Base-by-base conservation (phyloP, 2,329 filamentous ascomycete genomes). In the Exophiala sp. region DNA sequence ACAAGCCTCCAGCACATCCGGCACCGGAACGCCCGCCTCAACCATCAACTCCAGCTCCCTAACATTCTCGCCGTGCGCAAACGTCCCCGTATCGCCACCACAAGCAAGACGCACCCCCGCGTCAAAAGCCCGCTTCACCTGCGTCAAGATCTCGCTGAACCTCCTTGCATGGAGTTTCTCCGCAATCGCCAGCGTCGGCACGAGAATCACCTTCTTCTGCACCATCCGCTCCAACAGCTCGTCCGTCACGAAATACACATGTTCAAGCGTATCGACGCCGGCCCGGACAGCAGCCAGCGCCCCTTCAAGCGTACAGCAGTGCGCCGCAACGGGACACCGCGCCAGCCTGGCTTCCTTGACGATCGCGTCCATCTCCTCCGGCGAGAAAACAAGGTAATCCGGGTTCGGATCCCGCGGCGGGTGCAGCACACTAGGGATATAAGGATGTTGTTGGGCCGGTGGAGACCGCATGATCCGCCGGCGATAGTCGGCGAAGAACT, bases 41-140 rank as follows among this genome's bases (percentile, higher is more conserved):
- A 73, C 59, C 67, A 80, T 68, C n/a, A 80, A 63, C 61, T 80
- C 77, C 50, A 79, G 57, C 60, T 81, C 77, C 2, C 76, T 61
- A 0, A 63, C 72, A 46, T 76, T 76, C 13, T 78, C 68, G 0
- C 77, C 77, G 47, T 80, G 77, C 2, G 73, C 63, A 50, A 76
- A 74, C 0, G 75, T 71, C 1, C 77, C 77, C 0, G 76, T 79
- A 50, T 79, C 76, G 0, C 76, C 76, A 0, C 77, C 77, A 8
- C 70, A 70, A 0, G 75, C 77, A 9, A 80, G 55, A 44, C 71
- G 70, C 16, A 79, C 69, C 0, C 77, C 77, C 9, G 62, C 45
- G 3, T 76, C 68, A 48, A 67, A 70, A 0, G 75, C 77, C 14
- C 60, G 62, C 58, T 73, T 75, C 21, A 71, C 63, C 1, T 50